These are phyloP conservation scores for Chalciporus piperatus DNA, from an alignment of 768 basidiomycete genomes.

Conservation along the genomic window DNA sequence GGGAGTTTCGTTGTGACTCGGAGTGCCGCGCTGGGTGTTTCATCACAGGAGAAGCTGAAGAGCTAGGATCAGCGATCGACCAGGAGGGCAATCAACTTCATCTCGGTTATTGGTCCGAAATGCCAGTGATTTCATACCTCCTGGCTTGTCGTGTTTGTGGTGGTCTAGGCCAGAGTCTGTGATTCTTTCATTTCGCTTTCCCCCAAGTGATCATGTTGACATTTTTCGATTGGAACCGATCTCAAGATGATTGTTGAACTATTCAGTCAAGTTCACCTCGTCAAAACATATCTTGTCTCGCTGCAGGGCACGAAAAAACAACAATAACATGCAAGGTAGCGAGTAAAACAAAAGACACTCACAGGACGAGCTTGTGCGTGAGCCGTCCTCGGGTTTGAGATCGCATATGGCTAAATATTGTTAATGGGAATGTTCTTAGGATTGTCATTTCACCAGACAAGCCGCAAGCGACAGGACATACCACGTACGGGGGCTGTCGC, in stretches of 20 bases:
- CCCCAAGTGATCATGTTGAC: not conserved
- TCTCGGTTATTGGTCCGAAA: slow-evolving; percentile 23
- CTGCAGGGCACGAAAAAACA: too few relatives aligned
- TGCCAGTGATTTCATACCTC: slow-evolving; percentile 15
- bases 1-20: too few relatives aligned
- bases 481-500: slow-evolving; percentile 13
- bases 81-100: slow-evolving; percentile 23
- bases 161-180: slow-evolving; percentile 18
- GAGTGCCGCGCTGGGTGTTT: too few relatives aligned
- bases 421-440: not conserved
- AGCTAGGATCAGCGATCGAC: slow-evolving; percentile 26
- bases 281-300: not conserved
- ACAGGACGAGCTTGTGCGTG: too few relatives aligned
- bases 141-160: not conserved
- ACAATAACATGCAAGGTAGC: too few relatives aligned
- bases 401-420: slow-evolving; percentile 6
- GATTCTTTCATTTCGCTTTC: slow-evolving; percentile 17
- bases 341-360: too few relatives aligned
- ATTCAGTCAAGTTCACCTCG: not conserved
- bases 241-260: not conserved
- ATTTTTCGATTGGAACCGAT: not conserved
- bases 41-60: slow-evolving; percentile 2
- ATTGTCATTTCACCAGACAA: too few relatives aligned
- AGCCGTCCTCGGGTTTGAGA: not conserved
- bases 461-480: slow-evolving; percentile 19